These are phyloP conservation scores for Porcisia deanei DNA, from an alignment of 208 protist genomes.

Conservation along the genomic window DNA sequence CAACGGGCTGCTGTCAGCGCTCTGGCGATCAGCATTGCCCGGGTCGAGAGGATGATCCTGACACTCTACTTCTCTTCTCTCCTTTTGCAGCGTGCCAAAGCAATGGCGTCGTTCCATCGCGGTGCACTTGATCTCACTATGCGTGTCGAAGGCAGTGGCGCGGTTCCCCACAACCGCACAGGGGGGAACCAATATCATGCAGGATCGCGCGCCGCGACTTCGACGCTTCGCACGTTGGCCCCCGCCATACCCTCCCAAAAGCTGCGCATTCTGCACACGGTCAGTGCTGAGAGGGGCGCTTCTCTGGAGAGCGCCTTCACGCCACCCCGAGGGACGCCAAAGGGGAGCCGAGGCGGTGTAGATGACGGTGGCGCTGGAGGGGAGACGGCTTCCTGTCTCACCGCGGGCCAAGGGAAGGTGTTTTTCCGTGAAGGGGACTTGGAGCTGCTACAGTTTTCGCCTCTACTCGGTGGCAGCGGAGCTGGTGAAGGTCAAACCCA, in stretches of 20 bases:
- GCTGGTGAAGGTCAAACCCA: not conserved
- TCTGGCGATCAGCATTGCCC: constrained; percentile 11
- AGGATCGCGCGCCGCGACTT: constrained; percentile 1
- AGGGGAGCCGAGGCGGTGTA: not conserved
- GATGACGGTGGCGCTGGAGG: not conserved
- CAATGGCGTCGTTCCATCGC: constrained; percentile 1
- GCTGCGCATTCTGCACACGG: not conserved
- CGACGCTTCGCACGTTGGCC: not conserved
- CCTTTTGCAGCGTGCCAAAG: constrained; percentile 11
- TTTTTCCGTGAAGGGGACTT: constrained; percentile 3
- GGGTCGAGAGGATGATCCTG: constrained; percentile 28
- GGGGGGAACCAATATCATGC: not conserved
- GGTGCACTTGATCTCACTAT: not conserved
- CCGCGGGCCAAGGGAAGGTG: not conserved
- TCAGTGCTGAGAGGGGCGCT: not conserved
- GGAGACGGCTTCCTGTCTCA: constrained; percentile 15
- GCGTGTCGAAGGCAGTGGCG: not conserved
- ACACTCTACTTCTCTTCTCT: constrained; percentile 34
- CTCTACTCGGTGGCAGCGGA: constrained; percentile 3
- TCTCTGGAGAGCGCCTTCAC: constrained; percentile 26
- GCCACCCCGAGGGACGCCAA: not conserved
- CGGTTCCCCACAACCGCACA: not conserved
- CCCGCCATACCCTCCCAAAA: not conserved
- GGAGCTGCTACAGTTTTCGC: constrained; percentile 14
- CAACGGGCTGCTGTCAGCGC: constrained; percentile 10